phyloP scores from a whole-genome alignment of 139 green algal genomes.

The Trebouxia sp. region DNA sequence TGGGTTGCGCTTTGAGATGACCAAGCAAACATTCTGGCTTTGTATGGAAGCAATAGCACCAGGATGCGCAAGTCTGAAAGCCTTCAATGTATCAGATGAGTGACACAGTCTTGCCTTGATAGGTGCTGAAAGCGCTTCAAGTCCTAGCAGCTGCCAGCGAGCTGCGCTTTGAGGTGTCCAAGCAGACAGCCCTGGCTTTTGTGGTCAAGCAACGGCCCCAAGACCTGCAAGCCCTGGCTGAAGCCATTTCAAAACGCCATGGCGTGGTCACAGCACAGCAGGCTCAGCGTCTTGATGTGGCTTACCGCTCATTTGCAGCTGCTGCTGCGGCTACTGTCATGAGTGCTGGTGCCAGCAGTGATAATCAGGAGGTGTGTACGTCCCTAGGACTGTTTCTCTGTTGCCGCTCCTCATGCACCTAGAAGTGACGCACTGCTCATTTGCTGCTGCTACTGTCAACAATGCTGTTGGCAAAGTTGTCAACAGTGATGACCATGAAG shows the following conservation, averaged over 20 bases:
- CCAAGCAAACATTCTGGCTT: too few relatives aligned
- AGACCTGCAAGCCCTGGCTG: constrained; percentile 43
- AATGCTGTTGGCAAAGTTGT: too few relatives aligned
- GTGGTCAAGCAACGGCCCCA: constrained; percentile 38
- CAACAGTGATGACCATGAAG: too few relatives aligned
- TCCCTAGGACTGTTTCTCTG: too few relatives aligned
- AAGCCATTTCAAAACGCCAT: constrained; percentile 38
- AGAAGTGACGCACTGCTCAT: too few relatives aligned
- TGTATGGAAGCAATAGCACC: too few relatives aligned
- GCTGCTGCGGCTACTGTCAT: background rate
- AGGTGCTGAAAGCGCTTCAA: constrained; percentile 52
- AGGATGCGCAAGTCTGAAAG: too few relatives aligned
- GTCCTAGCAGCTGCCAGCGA: constrained; percentile 53
- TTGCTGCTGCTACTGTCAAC: too few relatives aligned
- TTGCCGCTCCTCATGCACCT: too few relatives aligned
- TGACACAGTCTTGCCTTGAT: background rate
- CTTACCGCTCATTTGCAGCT: constrained; percentile 36
- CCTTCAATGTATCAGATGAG: too few relatives aligned
- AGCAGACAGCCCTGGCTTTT: constrained; percentile 46
- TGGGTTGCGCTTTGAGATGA: too few relatives aligned
- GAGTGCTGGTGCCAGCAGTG: background rate
- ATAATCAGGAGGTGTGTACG: too few relatives aligned
- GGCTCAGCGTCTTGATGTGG: constrained; percentile 54
- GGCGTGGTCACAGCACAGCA: constrained; percentile 34
- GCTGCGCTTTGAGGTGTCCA: constrained; percentile 66